These are phyloP conservation scores for Abelmoschus esculentus DNA, from an alignment of 345 rosid species.

Conservation along the genomic window DNA sequence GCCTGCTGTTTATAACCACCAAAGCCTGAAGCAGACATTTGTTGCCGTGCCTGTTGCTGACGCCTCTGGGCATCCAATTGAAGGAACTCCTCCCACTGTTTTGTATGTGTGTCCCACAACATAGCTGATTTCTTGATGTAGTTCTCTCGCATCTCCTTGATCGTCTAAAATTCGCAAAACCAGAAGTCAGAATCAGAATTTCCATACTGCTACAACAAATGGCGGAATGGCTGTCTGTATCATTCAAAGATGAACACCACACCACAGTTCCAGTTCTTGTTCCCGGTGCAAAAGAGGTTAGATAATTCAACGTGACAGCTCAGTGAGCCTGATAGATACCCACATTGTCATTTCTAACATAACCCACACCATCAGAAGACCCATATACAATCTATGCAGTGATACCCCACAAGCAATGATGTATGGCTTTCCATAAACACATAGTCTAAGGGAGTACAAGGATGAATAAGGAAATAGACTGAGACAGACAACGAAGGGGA, in stretches of 20 bases:
- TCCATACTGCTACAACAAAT: slow-evolving; percentile 7
- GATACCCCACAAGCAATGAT: not conserved
- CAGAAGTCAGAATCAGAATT: slow-evolving; percentile 25
- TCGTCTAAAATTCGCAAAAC: slow-evolving; percentile 48
- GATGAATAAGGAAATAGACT: not conserved
- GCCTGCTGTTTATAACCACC: slow-evolving; percentile 67
- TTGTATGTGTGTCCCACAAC: slow-evolving; percentile 55
- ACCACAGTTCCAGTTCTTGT: not conserved
- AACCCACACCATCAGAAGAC: slow-evolving; percentile 1
- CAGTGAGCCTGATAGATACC: not conserved
- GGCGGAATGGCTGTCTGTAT: slow-evolving; percentile 10
- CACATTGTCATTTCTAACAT: slow-evolving; percentile 9
- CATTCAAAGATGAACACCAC: slow-evolving; percentile 6
- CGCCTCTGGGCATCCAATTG: slow-evolving; percentile 74
- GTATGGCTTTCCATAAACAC: not conserved
- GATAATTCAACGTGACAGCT: not conserved
- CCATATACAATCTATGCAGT: not conserved
- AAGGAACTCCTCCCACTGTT: slow-evolving; percentile 82
- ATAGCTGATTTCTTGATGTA: slow-evolving; percentile 66
- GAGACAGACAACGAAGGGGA: not conserved
- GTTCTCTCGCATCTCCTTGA: slow-evolving; percentile 82
- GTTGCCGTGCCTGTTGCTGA: slow-evolving; percentile 59
- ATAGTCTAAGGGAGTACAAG: slow-evolving; percentile 3
- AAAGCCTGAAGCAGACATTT: slow-evolving; percentile 48
- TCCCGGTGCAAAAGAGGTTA: not conserved